Evolutionary conservation across 1,139 yeast species (phyloP).

Genomic region (Blastobotrys persicus): DNA sequence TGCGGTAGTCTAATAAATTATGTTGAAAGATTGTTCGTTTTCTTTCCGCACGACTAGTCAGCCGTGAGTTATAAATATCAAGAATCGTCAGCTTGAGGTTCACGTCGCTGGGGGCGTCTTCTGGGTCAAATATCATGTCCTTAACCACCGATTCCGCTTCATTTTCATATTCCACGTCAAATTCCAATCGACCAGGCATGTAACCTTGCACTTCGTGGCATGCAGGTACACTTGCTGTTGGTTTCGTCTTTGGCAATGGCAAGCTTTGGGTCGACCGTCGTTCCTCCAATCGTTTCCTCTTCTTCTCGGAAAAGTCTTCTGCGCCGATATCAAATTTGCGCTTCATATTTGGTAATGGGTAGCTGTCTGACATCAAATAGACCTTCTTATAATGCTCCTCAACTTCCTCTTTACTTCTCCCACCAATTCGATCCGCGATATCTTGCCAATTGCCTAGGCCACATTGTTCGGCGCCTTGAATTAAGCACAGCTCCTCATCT

Average conservation of each 20-base stretch:
- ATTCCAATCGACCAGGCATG: slow-evolving; percentile 98
- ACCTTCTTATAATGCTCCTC: slow-evolving; percentile 72
- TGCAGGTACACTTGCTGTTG: slow-evolving; percentile 88
- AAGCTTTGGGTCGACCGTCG: slow-evolving; percentile 55
- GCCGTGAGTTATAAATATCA: slow-evolving; percentile 84
- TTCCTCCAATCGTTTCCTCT: slow-evolving; percentile 69
- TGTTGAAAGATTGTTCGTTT: slow-evolving; percentile 79
- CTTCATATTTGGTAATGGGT: slow-evolving; percentile 72
- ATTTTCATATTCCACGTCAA: slow-evolving; percentile 93
- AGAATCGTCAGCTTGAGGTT: slow-evolving; percentile 84
- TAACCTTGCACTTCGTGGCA: slow-evolving; percentile 97
- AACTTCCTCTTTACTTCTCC: slow-evolving; percentile 88
- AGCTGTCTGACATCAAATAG: slow-evolving; percentile 64
- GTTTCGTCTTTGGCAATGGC: slow-evolving; percentile 72
- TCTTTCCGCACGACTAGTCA: slow-evolving; percentile 89
- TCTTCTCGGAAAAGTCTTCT: slow-evolving; percentile 62
- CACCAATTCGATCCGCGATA: slow-evolving; percentile 91
- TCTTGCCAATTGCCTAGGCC: slow-evolving; percentile 99
- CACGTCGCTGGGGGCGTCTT: slow-evolving; percentile 82
- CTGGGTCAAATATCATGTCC: slow-evolving; percentile 94
- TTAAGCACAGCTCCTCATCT: slow-evolving; percentile 83
- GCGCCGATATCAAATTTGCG: slow-evolving; percentile 67
- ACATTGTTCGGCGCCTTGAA: slow-evolving; percentile 87
- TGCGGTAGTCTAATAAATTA: slow-evolving; percentile 77
- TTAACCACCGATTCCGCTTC: slow-evolving; percentile 94